Conservation (phyloP, 1,139 yeast genomes). For the Debaryomycetaceae sp. region DNA sequence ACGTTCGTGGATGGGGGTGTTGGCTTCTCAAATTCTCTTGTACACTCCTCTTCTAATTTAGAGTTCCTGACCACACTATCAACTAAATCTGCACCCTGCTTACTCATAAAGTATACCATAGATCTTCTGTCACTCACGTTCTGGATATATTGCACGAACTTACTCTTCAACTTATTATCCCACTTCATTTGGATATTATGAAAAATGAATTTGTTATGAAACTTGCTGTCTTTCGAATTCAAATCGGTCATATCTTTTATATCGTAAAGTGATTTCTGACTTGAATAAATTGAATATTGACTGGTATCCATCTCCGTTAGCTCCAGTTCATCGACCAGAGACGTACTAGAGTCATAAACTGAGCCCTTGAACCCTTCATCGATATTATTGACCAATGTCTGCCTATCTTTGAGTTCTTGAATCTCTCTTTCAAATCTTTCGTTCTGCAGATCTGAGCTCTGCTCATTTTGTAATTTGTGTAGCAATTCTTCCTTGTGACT, state of each 20-base stretch:
- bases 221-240: constrained; percentile 31
- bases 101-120: constrained; percentile 59
- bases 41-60: constrained; percentile 10
- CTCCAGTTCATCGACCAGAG: constrained; percentile 1
- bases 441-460: constrained; percentile 10
- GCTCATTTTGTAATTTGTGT: constrained; percentile 12
- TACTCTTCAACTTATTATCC: constrained; percentile 67
- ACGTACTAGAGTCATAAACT: constrained; percentile 8
- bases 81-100: constrained; percentile 69
- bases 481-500: constrained; percentile 29
- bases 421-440: constrained; percentile 26
- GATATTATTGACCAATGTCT: constrained; percentile 20
- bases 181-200: constrained; percentile 78
- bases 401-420: constrained; percentile 28
- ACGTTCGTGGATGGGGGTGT: constrained; percentile 7
- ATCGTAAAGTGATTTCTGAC: constrained; percentile 24
- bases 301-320: constrained; percentile 10
- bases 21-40: constrained; percentile 9
- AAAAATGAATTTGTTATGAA: constrained; percentile 74
- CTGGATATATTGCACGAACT: constrained; percentile 60
- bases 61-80: constrained; percentile 28
- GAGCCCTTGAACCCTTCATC: constrained; percentile 15
- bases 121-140: constrained; percentile 55
- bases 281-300: constrained; percentile 25
- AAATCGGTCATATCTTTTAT: constrained; percentile 28